Conservation (phyloP, 164 flowering plant genomes). For the Litsea cubeba region DNA sequence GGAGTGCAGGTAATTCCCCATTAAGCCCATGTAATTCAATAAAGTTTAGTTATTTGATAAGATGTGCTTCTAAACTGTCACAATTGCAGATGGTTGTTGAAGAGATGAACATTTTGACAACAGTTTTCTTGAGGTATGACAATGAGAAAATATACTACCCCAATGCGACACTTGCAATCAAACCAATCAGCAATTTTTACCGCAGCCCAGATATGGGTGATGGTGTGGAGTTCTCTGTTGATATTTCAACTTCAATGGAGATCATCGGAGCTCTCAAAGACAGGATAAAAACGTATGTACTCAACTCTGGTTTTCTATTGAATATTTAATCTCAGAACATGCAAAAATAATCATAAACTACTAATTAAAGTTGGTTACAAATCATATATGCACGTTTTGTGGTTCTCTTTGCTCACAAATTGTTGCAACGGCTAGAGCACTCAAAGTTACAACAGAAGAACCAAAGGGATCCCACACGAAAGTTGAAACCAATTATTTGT, state of each 20-base stretch:
- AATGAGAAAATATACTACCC: slow-evolving; percentile 84
- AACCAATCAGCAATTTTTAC: slow-evolving; percentile 79
- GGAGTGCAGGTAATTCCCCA: slow-evolving; percentile 67
- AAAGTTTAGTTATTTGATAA: neutral
- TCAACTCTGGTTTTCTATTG: neutral
- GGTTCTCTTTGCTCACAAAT: neutral
- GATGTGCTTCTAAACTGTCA: slow-evolving; percentile 7
- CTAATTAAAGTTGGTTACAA: neutral
- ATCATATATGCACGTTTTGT: neutral
- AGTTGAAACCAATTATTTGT: too few relatives aligned
- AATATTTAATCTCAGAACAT: neutral
- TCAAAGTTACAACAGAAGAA: too few relatives aligned
- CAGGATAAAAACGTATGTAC: slow-evolving; percentile 52
- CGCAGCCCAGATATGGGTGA: slow-evolving; percentile 87
- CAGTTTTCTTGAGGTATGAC: slow-evolving; percentile 72
- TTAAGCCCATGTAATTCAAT: neutral
- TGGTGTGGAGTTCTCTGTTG: slow-evolving; percentile 61
- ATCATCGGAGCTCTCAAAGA: slow-evolving; percentile 52
- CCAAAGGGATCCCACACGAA: neutral
- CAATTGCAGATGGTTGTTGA: slow-evolving; percentile 75
- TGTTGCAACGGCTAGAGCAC: too few relatives aligned
- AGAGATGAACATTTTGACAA: slow-evolving; percentile 83
- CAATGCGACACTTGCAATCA: slow-evolving; percentile 62
- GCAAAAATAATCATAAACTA: neutral
- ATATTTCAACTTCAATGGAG: slow-evolving; percentile 63